Conservation (phyloP, 257 asterid genomes). For the Misopates orontium region DNA sequence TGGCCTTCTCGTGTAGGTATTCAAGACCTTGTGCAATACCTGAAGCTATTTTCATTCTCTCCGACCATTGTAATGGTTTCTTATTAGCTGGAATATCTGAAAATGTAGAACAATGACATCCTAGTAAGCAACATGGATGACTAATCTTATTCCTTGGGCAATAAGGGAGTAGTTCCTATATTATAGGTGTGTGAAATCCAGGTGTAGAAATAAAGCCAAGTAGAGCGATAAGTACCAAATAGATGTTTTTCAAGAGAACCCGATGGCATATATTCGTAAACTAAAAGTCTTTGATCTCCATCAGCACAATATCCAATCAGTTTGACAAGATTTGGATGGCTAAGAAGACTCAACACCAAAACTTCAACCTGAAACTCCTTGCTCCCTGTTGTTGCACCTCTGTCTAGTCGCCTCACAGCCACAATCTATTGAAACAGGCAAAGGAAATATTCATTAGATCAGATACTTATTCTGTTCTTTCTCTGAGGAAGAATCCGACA, state of each 20-base stretch:
- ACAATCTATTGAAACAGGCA: conserved; percentile 46
- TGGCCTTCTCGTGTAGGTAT: conserved; percentile 60
- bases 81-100: conserved; percentile 47
- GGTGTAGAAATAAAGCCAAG: not conserved
- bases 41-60: conserved; percentile 67
- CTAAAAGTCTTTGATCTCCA: conserved; percentile 94
- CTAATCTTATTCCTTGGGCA: not conserved
- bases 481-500: not conserved
- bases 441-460: not conserved
- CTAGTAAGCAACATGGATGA: not conserved
- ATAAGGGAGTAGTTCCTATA: not conserved
- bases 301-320: conserved; percentile 93
- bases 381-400: conserved; percentile 68
- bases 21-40: conserved; percentile 72
- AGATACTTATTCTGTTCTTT: not conserved
- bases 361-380: conserved; percentile 76
- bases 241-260: conserved; percentile 59
- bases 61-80: conserved; percentile 50
- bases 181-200: not conserved
- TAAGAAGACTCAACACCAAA: conserved; percentile 59
- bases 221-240: conserved; percentile 46
- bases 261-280: conserved; percentile 73
- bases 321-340: conserved; percentile 69
- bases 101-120: not conserved
- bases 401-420: conserved; percentile 80